phyloP scores from a whole-genome alignment of 495 filamentous ascomycete species.

The Talaromyces wortmannii region DNA sequence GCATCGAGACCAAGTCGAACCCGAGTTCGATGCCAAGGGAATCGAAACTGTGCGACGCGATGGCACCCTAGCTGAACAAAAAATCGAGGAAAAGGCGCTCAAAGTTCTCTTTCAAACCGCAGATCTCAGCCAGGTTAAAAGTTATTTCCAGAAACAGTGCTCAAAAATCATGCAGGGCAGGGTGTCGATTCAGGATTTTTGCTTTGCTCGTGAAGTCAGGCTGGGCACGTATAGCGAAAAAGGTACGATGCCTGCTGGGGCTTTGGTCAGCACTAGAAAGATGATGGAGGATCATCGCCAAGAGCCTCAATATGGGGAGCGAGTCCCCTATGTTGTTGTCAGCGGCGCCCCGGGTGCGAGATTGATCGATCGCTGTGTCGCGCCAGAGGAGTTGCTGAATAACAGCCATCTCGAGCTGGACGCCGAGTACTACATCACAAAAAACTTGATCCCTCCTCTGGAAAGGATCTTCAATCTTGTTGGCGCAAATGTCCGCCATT shows the following conservation, averaged over 20 bases:
- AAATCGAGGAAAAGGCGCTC: slow-evolving; percentile 92
- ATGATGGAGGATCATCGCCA: slow-evolving; percentile 81
- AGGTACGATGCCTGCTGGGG: slow-evolving; percentile 75
- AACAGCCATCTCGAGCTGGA: slow-evolving; percentile 79
- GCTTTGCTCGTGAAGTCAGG: slow-evolving; percentile 86
- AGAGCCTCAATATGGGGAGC: slow-evolving; percentile 93
- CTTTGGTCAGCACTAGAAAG: slow-evolving; percentile 72
- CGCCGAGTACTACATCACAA: slow-evolving; percentile 92
- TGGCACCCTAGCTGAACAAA: slow-evolving; percentile 91
- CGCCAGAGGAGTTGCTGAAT: slow-evolving; percentile 74
- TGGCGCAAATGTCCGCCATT: slow-evolving; percentile 81
- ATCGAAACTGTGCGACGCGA: slow-evolving; percentile 95
- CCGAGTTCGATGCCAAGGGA: slow-evolving; percentile 95
- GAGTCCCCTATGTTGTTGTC: slow-evolving; percentile 89
- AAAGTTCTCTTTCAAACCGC: slow-evolving; percentile 83
- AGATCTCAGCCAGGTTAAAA: slow-evolving; percentile 85
- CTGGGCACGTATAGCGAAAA: slow-evolving; percentile 84
- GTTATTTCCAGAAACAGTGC: slow-evolving; percentile 87
- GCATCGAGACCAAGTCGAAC: slow-evolving; percentile 63
- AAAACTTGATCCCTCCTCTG: slow-evolving; percentile 90
- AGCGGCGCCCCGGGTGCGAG: slow-evolving; percentile 80
- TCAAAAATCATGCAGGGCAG: slow-evolving; percentile 84
- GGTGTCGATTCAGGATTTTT: slow-evolving; percentile 91
- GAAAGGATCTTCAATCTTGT: slow-evolving; percentile 97
- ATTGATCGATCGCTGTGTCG: slow-evolving; percentile 83